Evolutionary conservation across 345 rosid genomes (phyloP), one percentile per base, ranked within the genome.

Genomic region (Gynandropsis gynandra): DNA sequence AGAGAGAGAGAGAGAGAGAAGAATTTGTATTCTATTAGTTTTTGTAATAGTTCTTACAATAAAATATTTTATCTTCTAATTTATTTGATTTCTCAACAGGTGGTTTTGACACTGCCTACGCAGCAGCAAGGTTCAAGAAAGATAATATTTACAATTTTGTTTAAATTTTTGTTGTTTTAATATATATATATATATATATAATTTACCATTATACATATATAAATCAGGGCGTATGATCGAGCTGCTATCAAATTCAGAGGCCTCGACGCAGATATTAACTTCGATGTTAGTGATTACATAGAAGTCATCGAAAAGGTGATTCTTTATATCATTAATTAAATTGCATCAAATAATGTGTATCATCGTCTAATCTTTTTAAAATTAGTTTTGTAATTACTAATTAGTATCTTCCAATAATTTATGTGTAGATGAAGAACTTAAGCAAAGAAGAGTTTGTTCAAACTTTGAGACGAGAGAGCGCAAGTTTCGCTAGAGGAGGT

Each of bases 181-280:
- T 9, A 36, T n/a, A n/a, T 36, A 36, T n/a, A 36, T n/a, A n/a
- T 36, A 36, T 8, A 36, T 8, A 4, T 35, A n/a, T 16, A 12
- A 38, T 16, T 42, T n/a, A n/a, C 9, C 16, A 10, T 29, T 17
- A 13, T 13, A 7, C 10, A 13, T 10, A 12, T 9, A 7, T 29
- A 14, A 58, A 52, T n/a, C 77, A 87, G 98, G 74, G 95, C 98
- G 4, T 90, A 90, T 51, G 98, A 90, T 72, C 85, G 92, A 64
- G 98, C 96, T 48, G 98, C 98, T 54, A 84, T 90, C 56, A 90
- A 82, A 63, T 90, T 90, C 64, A 80, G 98, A 62, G 98, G 98
- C 34, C 77, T 77, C 45, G 87, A 77, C 56, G 98, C 96, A 34
- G 98, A 90, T 65, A 90, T 90, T 63, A 90, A 90, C 64, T 90